Evolutionary conservation across 345 rosid genomes (phyloP).

Genomic region (Aurinia saxatilis): DNA sequence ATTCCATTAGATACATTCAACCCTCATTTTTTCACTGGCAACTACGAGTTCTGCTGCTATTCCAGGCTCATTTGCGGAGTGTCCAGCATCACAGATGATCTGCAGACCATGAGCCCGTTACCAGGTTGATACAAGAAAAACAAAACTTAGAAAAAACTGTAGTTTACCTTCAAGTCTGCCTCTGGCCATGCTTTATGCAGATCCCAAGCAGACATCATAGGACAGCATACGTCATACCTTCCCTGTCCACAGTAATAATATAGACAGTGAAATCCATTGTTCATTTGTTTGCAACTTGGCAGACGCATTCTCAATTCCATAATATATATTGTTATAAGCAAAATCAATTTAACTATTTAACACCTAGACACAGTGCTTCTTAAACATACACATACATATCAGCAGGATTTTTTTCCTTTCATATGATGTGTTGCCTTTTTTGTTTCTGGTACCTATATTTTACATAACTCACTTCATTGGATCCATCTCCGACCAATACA

Average conservation of each 20-base stretch:
- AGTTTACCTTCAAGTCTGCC: conserved; percentile 73
- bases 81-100: conserved; percentile 89
- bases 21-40: conserved; percentile 64
- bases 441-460: not conserved
- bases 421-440: not conserved
- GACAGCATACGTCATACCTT: conserved; percentile 88
- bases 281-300: too few species aligned
- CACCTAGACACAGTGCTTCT: not conserved
- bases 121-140: not conserved
- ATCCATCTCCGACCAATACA: not conserved
- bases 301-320: not conserved
- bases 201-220: conserved; percentile 99
- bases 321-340: not conserved
- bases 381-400: not conserved
- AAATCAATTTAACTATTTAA: not conserved
- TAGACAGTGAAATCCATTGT: not conserved
- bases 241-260: conserved; percentile 52
- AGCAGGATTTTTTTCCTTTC: not conserved
- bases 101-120: conserved; percentile 7
- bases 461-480: not conserved
- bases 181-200: conserved; percentile 95
- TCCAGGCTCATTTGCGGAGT: conserved; percentile 91
- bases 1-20: not conserved
- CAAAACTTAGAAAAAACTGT: not conserved
- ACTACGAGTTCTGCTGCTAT: conserved; percentile 82